Conservation (phyloP, 2,329 filamentous ascomycete genomes). For the Fusarium brachygibbosum region DNA sequence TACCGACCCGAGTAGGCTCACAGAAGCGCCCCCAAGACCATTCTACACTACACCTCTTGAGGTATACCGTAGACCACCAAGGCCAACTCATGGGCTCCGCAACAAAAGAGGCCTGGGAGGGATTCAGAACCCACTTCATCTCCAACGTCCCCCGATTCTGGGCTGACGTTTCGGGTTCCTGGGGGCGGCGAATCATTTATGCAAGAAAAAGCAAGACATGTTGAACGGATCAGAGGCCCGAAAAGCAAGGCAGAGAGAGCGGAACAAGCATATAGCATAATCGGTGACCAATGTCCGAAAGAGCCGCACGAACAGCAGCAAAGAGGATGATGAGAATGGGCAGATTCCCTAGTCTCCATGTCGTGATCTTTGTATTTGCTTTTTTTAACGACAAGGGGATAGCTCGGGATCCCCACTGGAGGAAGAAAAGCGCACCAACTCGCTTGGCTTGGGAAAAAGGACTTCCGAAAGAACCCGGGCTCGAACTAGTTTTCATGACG, state of each 20-base stretch:
- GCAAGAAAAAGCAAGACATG: neutral
- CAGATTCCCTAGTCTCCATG: constrained; percentile 25
- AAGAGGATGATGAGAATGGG: constrained; percentile 4
- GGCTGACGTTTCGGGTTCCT: constrained; percentile 21
- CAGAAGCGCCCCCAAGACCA: neutral
- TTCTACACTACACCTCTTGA: constrained; percentile 12
- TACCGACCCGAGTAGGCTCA: neutral
- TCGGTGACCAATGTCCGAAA: constrained; percentile 26
- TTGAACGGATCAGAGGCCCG: constrained; percentile 35
- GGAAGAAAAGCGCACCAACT: constrained; percentile 26
- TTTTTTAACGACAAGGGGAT: constrained; percentile 20
- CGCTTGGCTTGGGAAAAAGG: constrained; percentile 7
- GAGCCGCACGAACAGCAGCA: constrained; percentile 21
- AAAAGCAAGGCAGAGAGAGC: constrained; percentile 16
- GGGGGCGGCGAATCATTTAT: constrained; percentile 10
- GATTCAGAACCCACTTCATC: constrained; percentile 8
- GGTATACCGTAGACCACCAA: constrained; percentile 1
- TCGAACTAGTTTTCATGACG: constrained; percentile 9
- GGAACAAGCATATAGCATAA: neutral
- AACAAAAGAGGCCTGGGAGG: constrained; percentile 1
- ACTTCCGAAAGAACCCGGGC: constrained; percentile 44
- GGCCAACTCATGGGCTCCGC: constrained; percentile 3
- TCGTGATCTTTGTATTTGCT: constrained; percentile 15
- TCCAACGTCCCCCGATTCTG: constrained; percentile 19
- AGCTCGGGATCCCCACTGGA: constrained; percentile 38